A percentile compares a stretch with the other conserved stretches of the same genome.
Conservation (phyloP, 805 yeast species). For the Cyberlindnera americana region DNA sequence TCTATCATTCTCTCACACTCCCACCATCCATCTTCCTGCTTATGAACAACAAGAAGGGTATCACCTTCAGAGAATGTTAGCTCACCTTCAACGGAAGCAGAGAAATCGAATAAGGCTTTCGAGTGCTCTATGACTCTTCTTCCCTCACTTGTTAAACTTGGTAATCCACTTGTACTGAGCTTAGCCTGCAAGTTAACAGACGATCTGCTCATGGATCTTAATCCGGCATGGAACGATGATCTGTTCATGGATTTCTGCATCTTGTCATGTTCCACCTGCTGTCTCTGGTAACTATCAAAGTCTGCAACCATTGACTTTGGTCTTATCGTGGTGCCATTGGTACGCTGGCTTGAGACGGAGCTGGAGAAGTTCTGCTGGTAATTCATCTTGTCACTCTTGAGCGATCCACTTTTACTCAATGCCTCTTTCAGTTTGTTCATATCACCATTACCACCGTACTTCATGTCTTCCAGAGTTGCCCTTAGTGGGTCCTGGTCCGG, state of each 20-base stretch:
- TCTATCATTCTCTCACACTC: slow-evolving; percentile 53
- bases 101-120: slow-evolving; percentile 54
- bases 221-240: slow-evolving; percentile 27
- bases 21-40: slow-evolving; percentile 78
- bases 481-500: slow-evolving; percentile 44
- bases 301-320: slow-evolving; percentile 28
- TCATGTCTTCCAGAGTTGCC: slow-evolving; percentile 47
- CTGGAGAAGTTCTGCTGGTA: slow-evolving; percentile 16
- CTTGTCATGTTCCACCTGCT: slow-evolving; percentile 10
- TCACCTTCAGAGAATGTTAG: slow-evolving; percentile 58
- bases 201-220: slow-evolving; percentile 25
- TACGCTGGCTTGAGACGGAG: slow-evolving; percentile 20
- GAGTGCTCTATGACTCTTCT: slow-evolving; percentile 48
- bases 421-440: slow-evolving; percentile 36
- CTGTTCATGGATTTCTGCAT: slow-evolving; percentile 15
- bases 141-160: slow-evolving; percentile 49
- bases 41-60: slow-evolving; percentile 45
- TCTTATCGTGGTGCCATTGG: slow-evolving; percentile 23
- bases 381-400: slow-evolving; percentile 14
- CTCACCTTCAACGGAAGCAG: slow-evolving; percentile 59
- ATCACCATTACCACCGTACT: slow-evolving; percentile 41
- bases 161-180: slow-evolving; percentile 35
- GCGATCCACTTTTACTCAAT: slow-evolving; percentile 18
- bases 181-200: slow-evolving; percentile 25
- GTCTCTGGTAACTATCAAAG: slow-evolving; percentile 11